Conservation (phyloP, 2,329 filamentous ascomycete species). For the Colletotrichum sublineola region DNA sequence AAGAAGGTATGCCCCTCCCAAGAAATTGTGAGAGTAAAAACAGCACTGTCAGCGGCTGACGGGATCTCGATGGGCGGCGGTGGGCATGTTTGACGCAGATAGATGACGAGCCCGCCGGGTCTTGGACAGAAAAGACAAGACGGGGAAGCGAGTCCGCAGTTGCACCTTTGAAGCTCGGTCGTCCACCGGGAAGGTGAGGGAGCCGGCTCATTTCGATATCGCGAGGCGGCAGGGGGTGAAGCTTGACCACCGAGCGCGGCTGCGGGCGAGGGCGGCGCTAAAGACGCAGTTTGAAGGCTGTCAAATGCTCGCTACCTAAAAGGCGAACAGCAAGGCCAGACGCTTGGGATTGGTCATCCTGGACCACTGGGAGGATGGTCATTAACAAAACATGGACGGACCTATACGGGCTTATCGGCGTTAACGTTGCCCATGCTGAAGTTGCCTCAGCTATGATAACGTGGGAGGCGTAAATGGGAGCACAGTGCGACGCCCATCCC, state of each 20-base stretch:
- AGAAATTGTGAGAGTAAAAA: not conserved
- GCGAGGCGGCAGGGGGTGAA: not conserved
- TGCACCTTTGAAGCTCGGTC: not conserved
- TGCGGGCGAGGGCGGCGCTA: not conserved
- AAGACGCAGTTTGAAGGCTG: not conserved
- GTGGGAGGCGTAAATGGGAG: not conserved
- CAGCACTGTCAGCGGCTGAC: constrained; percentile 4
- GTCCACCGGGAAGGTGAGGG: not conserved
- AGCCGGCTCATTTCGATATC: not conserved
- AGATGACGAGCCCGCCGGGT: not conserved
- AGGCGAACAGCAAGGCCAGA: not conserved
- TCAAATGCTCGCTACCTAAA: not conserved
- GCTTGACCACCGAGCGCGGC: not conserved
- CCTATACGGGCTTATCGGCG: not conserved
- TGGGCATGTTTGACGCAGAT: not conserved
- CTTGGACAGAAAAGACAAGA: not conserved
- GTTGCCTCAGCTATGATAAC: not conserved
- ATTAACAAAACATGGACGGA: not conserved
- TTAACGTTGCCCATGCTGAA: not conserved
- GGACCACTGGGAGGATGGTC: not conserved
- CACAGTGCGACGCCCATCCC: not conserved
- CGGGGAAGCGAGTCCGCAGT: not conserved
- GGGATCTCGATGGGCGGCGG: constrained; percentile 4
- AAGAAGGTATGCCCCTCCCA: not conserved
- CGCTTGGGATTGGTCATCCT: not conserved